phyloP scores from a whole-genome alignment of 2,329 filamentous ascomycete genomes.

The Chrysoporthe cubensis region DNA sequence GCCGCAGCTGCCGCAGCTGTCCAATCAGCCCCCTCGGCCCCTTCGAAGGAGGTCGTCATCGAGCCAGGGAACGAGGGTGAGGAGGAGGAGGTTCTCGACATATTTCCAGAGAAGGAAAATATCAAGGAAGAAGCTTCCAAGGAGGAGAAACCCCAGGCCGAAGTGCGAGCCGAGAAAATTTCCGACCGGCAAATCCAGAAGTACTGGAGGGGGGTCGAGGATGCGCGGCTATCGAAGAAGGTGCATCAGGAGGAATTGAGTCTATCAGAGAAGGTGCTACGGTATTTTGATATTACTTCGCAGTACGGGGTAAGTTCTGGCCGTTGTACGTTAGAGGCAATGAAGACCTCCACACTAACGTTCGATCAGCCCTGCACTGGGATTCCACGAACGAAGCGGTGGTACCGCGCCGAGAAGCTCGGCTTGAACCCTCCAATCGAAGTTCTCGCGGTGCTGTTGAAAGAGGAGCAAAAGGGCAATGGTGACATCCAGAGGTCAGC shows the following conservation, averaged over 20 bases:
- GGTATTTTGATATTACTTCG: conserved; percentile 89
- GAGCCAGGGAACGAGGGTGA: conserved; percentile 31
- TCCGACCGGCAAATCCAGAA: conserved; percentile 69
- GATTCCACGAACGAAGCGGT: conserved; percentile 78
- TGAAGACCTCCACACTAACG: conserved; percentile 12
- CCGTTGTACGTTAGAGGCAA: background rate
- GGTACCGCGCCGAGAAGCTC: conserved; percentile 83
- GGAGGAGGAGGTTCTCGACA: conserved; percentile 33
- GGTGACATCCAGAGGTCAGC: conserved; percentile 67
- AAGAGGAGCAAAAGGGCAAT: conserved; percentile 64
- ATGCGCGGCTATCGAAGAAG: conserved; percentile 65
- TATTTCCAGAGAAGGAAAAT: conserved; percentile 4
- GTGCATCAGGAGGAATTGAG: conserved; percentile 79
- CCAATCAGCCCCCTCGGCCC: conserved; percentile 19
- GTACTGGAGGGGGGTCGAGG: conserved; percentile 80
- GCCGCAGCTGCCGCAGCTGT: conserved; percentile 32
- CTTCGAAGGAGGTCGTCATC: conserved; percentile 34
- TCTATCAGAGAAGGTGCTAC: conserved; percentile 80
- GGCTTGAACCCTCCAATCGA: conserved; percentile 87
- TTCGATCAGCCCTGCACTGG: conserved; percentile 79
- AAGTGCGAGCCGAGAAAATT: conserved; percentile 66
- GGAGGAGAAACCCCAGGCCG: conserved; percentile 52
- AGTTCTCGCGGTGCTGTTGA: conserved; percentile 82
- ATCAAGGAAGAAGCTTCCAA: conserved; percentile 33
- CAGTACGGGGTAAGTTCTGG: conserved; percentile 82